These are phyloP conservation scores for Kandelia obovata DNA, from an alignment of 345 rosid species.

Conservation along the genomic window DNA sequence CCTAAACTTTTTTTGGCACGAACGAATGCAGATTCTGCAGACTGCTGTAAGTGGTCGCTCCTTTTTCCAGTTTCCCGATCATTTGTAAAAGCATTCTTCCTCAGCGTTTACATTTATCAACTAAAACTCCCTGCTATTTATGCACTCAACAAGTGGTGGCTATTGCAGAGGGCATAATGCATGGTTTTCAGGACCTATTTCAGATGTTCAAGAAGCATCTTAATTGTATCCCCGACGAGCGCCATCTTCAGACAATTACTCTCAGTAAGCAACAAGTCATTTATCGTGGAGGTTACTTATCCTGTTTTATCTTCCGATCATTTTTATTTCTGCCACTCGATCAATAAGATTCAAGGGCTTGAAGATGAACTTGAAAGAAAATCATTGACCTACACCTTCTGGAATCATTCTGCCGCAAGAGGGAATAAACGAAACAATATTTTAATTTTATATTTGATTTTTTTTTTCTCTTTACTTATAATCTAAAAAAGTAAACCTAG, in stretches of 20 bases:
- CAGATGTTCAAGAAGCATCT: neutral
- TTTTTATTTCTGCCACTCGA: neutral
- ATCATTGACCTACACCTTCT: slow-evolving; percentile 20
- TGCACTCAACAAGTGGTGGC: neutral
- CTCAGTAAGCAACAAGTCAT: slow-evolving; percentile 12
- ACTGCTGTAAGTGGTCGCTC: no score
- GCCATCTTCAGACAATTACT: slow-evolving; percentile 25
- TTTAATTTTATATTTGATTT: no score
- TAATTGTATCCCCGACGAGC: slow-evolving; percentile 25
- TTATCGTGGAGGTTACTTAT: neutral
- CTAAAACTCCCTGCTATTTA: neutral
- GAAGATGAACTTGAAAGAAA: slow-evolving; percentile 22
- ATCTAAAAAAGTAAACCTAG: no score
- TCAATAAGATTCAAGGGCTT: slow-evolving; percentile 11
- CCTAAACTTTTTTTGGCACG: no score
- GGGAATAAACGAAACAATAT: slow-evolving; percentile 7
- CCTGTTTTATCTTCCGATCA: neutral
- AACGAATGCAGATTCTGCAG: no score
- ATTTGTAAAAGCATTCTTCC: no score
- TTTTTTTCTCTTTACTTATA: no score
- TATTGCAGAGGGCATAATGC: no score
- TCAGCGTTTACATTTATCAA: neutral
- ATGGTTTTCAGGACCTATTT: neutral
- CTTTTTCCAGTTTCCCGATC: no score
- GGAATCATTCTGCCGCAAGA: slow-evolving; percentile 1